A percentile compares a stretch with the other conserved stretches of the same genome.
phyloP scores from a whole-genome alignment of 441 rosid genomes.

The Bruguiera hainesii region DNA sequence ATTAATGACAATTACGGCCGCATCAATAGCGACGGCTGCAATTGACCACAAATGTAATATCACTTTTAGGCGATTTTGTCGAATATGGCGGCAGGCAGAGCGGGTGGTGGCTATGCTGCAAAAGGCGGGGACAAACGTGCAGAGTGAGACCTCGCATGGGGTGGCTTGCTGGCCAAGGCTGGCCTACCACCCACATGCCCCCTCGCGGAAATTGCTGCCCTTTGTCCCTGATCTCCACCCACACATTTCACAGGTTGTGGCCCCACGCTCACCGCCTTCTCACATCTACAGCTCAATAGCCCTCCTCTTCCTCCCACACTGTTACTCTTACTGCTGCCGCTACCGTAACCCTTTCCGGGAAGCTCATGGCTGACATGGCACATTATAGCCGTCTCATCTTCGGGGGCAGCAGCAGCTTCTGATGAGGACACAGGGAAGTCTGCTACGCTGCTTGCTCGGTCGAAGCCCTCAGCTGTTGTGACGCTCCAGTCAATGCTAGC shows the following conservation, averaged over 20 bases:
- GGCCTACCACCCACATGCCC: conserved; percentile 47
- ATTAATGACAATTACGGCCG: too few species aligned
- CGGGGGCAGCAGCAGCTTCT: conserved; percentile 14
- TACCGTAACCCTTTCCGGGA: conserved; percentile 7
- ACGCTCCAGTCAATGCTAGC: conserved; percentile 87
- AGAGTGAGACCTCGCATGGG: conserved; percentile 38
- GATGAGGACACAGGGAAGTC: conserved; percentile 41
- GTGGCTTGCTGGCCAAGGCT: conserved; percentile 32
- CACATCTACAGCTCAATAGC: conserved; percentile 64
- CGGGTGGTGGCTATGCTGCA: conserved; percentile 14
- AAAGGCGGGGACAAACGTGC: conserved; percentile 32
- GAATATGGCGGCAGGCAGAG: neutral
- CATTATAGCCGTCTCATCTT: conserved; percentile 22
- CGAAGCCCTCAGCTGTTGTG: conserved; percentile 63
- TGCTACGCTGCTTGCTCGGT: conserved; percentile 33
- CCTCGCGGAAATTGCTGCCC: conserved; percentile 15
- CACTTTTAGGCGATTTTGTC: too few species aligned
- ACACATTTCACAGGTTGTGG: conserved; percentile 40
- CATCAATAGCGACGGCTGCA: too few species aligned
- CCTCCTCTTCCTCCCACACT: conserved; percentile 30
- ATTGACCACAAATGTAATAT: neutral
- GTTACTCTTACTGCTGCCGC: conserved; percentile 12
- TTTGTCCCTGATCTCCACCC: conserved; percentile 22
- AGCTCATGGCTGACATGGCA: conserved; percentile 1
- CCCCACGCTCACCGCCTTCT: conserved; percentile 73